phyloP scores from a whole-genome alignment of 176 grass and related monocot species.

The Musa acuminata region DNA sequence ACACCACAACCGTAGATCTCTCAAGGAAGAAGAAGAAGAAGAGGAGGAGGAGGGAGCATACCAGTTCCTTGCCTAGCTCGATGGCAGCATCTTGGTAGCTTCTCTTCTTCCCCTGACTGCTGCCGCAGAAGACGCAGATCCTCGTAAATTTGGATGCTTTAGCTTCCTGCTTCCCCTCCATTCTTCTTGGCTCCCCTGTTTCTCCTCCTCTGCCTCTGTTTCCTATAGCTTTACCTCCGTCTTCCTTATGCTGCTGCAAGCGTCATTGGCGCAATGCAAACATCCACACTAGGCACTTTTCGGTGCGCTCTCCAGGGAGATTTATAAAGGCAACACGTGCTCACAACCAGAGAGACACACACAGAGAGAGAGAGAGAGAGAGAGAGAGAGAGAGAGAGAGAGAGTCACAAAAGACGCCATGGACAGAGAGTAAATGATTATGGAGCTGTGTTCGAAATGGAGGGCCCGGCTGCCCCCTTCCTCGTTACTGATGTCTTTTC shows the following conservation, averaged over 20 bases:
- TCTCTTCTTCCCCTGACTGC: conserved; percentile 87
- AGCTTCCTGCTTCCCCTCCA: conserved; percentile 20
- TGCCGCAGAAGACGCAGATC: conserved; percentile 98
- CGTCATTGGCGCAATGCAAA: conserved; percentile 14
- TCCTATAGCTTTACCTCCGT: not conserved
- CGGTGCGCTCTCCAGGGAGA: conserved; percentile 5
- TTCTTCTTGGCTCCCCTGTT: not conserved
- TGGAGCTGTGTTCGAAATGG: not conserved
- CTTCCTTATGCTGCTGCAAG: conserved; percentile 8
- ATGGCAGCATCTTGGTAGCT: conserved; percentile 87
- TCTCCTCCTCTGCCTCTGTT: not conserved
- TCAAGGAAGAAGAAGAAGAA: not conserved
- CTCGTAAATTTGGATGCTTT: conserved; percentile 82
- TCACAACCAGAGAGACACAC: not conserved
- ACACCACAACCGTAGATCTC: too few relatives aligned
- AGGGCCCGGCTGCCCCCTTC: conserved; percentile 9
- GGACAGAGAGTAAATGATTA: not conserved
- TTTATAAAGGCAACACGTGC: conserved; percentile 12
- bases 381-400: too few relatives aligned
- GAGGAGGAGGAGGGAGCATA: conserved; percentile 5
- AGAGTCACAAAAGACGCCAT: not conserved
- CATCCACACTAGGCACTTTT: conserved; percentile 18
- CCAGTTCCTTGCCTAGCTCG: conserved; percentile 96
- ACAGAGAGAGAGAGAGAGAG: too few relatives aligned
- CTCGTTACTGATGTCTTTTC: not conserved